Conservation (phyloP, 306 rosid species). For the Casuarina glauca region DNA sequence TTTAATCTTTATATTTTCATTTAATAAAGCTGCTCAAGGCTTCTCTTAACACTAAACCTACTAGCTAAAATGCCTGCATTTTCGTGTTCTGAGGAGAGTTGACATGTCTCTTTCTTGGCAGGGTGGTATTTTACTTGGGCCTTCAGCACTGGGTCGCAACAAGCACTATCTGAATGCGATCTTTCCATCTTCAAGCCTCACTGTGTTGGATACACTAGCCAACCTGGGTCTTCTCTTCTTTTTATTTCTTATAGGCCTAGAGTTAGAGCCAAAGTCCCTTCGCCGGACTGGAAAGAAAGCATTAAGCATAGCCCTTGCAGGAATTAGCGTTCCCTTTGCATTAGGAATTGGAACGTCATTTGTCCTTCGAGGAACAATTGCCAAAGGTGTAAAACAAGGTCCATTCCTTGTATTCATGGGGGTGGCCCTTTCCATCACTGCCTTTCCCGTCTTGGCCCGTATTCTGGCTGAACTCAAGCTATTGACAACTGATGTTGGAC, state of each 20-base stretch:
- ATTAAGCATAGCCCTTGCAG: slow-evolving; percentile 55
- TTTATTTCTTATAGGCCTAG: slow-evolving; percentile 61
- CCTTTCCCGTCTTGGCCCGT: slow-evolving; percentile 93
- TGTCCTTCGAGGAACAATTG: slow-evolving; percentile 46
- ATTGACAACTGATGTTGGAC: slow-evolving; percentile 70
- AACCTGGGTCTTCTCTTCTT: slow-evolving; percentile 74
- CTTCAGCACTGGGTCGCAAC: slow-evolving; percentile 61
- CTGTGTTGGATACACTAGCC: slow-evolving; percentile 65
- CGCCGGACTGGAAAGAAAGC: slow-evolving; percentile 61
- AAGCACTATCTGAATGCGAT: slow-evolving; percentile 33
- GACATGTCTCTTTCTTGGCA: slow-evolving; percentile 9
- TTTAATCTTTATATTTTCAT: too few relatives aligned
- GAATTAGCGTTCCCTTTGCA: slow-evolving; percentile 59
- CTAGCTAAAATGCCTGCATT: background rate
- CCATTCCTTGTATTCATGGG: slow-evolving; percentile 74
- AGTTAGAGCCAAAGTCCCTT: slow-evolving; percentile 51
- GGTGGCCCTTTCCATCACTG: slow-evolving; percentile 73
- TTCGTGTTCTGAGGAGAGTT: background rate
- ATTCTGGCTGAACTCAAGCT: slow-evolving; percentile 87
- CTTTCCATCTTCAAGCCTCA: slow-evolving; percentile 56
- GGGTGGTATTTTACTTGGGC: slow-evolving; percentile 78
- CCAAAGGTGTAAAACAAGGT: slow-evolving; percentile 44
- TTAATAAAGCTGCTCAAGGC: too few relatives aligned
- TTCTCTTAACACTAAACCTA: too few relatives aligned
- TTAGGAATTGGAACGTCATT: slow-evolving; percentile 70